Conservation (phyloP, 441 rosid genomes). For the Euphorbia celastroides region DNA sequence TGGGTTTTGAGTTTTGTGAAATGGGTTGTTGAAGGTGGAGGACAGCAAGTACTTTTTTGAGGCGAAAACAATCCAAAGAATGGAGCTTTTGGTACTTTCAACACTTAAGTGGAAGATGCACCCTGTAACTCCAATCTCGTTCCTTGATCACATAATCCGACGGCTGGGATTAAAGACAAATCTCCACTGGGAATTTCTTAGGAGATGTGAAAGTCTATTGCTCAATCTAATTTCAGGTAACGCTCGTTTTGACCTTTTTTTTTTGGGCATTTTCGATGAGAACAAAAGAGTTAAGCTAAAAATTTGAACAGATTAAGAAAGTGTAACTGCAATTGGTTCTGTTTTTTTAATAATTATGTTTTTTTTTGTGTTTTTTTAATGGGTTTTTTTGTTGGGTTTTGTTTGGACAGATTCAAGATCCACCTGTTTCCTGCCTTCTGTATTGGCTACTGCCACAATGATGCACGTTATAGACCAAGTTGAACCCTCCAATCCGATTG, state of each 20-base stretch:
- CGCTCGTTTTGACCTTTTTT: not conserved
- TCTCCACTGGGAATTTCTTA: slow-evolving; percentile 71
- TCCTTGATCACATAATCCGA: slow-evolving; percentile 66
- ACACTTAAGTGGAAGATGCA: slow-evolving; percentile 89
- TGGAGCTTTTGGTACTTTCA: slow-evolving; percentile 84
- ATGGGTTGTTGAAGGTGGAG: slow-evolving; percentile 45
- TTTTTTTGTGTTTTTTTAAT: not conserved
- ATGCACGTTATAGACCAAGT: slow-evolving; percentile 68
- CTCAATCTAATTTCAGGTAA: slow-evolving; percentile 65
- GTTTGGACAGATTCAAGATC: slow-evolving; percentile 59
- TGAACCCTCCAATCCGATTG: slow-evolving; percentile 46
- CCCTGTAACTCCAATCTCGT: slow-evolving; percentile 80
- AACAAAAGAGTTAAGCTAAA: not conserved
- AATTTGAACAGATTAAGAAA: not conserved
- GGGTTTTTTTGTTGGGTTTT: not conserved
- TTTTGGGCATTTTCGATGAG: slow-evolving; percentile 13
- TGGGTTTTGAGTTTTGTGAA: not conserved
- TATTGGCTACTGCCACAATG: slow-evolving; percentile 86
- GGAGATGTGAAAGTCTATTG: slow-evolving; percentile 59
- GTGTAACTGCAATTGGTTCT: not conserved
- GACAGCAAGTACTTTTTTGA: slow-evolving; percentile 65
- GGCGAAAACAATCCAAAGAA: slow-evolving; percentile 81
- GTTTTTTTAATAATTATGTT: not conserved
- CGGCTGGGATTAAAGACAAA: slow-evolving; percentile 68
- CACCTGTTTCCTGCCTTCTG: slow-evolving; percentile 61